These are phyloP conservation scores for Hypomontagnella monticulosa DNA, from an alignment of 495 filamentous ascomycete species.

Conservation along the genomic window DNA sequence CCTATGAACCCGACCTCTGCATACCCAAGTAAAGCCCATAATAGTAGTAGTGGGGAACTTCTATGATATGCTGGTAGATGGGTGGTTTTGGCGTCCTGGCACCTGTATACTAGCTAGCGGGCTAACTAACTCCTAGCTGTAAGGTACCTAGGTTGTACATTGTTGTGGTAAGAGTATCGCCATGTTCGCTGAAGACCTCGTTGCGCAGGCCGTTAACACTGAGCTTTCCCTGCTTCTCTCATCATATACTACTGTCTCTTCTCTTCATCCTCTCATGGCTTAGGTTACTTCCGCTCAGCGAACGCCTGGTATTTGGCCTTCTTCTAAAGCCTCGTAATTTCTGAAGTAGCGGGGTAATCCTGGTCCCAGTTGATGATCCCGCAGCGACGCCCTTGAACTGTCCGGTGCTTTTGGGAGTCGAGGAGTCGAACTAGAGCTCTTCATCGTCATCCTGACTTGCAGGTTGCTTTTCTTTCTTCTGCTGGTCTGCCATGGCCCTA, in stretches of 20 bases:
- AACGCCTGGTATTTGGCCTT: too few species aligned
- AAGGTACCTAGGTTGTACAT: not conserved
- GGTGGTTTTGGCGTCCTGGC: too few species aligned
- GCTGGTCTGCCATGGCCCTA: constrained; percentile 53
- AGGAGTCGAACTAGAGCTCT: constrained; percentile 46
- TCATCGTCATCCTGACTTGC: constrained; percentile 53
- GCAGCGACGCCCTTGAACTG: not conserved
- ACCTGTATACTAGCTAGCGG: too few species aligned
- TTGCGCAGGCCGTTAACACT: not conserved
- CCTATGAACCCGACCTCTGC: not conserved
- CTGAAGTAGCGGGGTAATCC: not conserved
- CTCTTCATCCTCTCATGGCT: not conserved
- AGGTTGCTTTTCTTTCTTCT: constrained; percentile 44
- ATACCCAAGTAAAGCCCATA: constrained; percentile 9
- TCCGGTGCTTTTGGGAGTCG: not conserved
- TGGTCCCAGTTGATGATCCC: not conserved
- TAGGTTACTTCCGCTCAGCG: not conserved
- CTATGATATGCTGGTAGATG: too few species aligned
- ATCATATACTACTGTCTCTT: not conserved
- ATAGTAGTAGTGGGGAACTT: too few species aligned
- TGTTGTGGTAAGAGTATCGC: not conserved
- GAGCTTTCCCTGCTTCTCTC: not conserved
- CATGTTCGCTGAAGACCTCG: constrained; percentile 6
- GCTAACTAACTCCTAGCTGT: not conserved
- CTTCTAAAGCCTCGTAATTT: not conserved